Base-by-base conservation (phyloP, 2,329 filamentous ascomycete species). In the Colletotrichum paranaense region DNA sequence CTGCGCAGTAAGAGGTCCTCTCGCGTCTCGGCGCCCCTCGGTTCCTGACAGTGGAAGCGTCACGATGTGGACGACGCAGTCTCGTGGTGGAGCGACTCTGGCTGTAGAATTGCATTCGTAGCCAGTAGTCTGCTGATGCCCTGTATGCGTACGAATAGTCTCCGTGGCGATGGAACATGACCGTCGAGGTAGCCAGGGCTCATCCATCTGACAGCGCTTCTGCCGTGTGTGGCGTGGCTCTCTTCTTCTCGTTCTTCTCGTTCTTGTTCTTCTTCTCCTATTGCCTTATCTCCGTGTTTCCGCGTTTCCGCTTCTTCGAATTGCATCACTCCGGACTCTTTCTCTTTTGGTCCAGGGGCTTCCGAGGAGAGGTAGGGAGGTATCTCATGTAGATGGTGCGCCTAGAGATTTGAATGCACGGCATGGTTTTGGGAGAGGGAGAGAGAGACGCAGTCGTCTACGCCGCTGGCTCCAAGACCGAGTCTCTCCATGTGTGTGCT, bases 11-110 rank as follows among this genome's bases (percentile, higher is more conserved):
- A 73, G 55, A 35, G 59, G 66, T 64, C 42, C 42, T 49, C 42
- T 49, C 60, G 66, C 60, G 46, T 68, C 70, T 53, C 53, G 67
- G 69, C 49, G 55, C 55, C 19, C 42, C 42, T 49, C 19, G 35
- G 53, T 35, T 35, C 60, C 32, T 56, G 49, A 32, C 46, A 24
- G 53, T 8, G 53, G 53, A 56, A 56, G 53, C 53, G 22, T 56
- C 53, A 14, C 22, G 53, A 24, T 56, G 19, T 22, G 42, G 42
- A 22, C 42, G 42, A 49, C 42, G 19, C 42, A 49, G 42, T 49
- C 42, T 49, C 42, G 19, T 49, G 42, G 42, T 49, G 42, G 42
- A 49, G 42, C 42, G 8, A n/a, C 42, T n/a, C 42, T 49, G 5
- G 42, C 42, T 49, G 42, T 22, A n/a, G 42, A 49, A 49, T 49